Evolutionary conservation across 140 eudicot genomes (phyloP).

Genomic region (Anethum foeniculum): DNA sequence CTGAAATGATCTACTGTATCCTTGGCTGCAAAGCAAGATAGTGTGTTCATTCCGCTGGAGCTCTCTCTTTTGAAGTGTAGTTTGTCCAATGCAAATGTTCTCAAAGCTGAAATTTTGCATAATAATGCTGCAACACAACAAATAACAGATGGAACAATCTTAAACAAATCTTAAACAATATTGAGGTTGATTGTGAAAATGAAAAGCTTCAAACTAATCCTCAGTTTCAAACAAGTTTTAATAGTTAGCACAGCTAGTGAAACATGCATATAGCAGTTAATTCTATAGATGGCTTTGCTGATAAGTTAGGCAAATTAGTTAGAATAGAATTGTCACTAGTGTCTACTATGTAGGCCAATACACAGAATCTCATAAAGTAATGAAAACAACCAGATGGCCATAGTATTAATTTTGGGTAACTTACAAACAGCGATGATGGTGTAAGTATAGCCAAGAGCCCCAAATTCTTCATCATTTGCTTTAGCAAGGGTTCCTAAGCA

Average conservation of each 20-base stretch:
- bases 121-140: conserved; percentile 64
- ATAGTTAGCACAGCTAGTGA: not conserved
- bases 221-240: not conserved
- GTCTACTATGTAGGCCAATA: not conserved
- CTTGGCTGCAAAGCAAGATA: conserved; percentile 83
- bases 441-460: conserved; percentile 77
- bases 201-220: not conserved
- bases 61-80: conserved; percentile 72
- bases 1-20: conserved; percentile 79
- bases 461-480: conserved; percentile 80
- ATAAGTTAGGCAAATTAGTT: not conserved
- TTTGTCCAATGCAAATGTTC: conserved; percentile 84
- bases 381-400: not conserved
- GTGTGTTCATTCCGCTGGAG: conserved; percentile 73
- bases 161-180: not conserved
- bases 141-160: conserved; percentile 14
- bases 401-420: conserved; percentile 23
- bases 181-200: not conserved
- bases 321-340: not conserved
- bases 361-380: not conserved
- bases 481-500: conserved; percentile 88
- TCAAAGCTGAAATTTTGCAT: conserved; percentile 87
- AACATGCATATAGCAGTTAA: not conserved
- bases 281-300: not conserved
- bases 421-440: conserved; percentile 92